Base-by-base conservation (phyloP, 1,284 basidiomycete genomes). In the Inonotus obliquus region DNA sequence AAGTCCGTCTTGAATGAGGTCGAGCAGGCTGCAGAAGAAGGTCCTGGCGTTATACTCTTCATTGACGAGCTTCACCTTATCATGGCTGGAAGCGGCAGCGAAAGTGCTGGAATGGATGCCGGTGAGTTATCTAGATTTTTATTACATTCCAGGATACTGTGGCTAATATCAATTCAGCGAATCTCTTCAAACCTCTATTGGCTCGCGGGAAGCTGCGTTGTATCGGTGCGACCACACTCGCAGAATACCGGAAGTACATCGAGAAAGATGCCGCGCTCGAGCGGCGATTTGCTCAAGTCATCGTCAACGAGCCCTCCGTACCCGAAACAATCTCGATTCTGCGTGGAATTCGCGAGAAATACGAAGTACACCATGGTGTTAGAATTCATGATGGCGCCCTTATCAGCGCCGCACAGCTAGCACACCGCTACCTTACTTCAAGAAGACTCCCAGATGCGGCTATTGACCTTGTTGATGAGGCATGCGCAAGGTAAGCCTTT, bases 251-350 rank as follows among this genome's bases (percentile, higher is more conserved):
- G 65, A 92, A 96, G 74, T 94, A 96, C 74, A 96, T 98, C 72
- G 96, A 98, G 76, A 96, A 92, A 65, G 94, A 96, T 68, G 87
- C 93, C 21, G 96, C 96, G 1, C 83, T 98, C 62, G 96, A 98
- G 72, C 87, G 96, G 65, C 85, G 97, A 64, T 98, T 99, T 74
- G 92, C 93, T 11, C 94, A 96, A 73, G 96, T 98, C 56, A 75
- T 96, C 47, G 89, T 99, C 66, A 93, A 94, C 70, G 96, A 99
- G 71, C 96, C 96, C 0, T 80, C 81, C 4, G 96, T 98, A 1
- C 76, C 90, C 5, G 96, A 97, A 70, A 93, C 96, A 0, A 94
- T 98, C 74, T 92, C 86, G 67, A 99, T 97, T 67, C 80, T 99
- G 54, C 90, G 96, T 68, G 93, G 93, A 69, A 90, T 96, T 69